These are phyloP conservation scores for Aphanoascus verrucosus DNA, from an alignment of 2,329 filamentous ascomycete genomes.

Conservation along the genomic window DNA sequence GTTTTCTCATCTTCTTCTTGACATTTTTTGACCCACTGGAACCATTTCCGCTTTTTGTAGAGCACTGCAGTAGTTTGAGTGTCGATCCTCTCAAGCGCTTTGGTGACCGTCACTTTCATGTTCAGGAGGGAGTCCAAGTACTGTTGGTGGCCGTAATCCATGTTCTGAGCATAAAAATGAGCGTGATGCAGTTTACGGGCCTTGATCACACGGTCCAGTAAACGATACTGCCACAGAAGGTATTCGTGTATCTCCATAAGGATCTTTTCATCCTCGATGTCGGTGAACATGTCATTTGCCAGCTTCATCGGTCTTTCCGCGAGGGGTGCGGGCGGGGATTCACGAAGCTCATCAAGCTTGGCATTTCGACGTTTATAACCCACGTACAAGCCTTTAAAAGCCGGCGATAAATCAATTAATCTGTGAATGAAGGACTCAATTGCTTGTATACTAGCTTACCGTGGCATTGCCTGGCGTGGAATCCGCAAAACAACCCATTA, in stretches of 20 bases:
- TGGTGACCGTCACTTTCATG: conserved; percentile 29
- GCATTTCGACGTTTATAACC: conserved; percentile 41
- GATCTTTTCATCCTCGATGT: conserved; percentile 27
- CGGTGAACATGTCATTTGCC: conserved; percentile 32
- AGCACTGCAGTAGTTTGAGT: conserved; percentile 36
- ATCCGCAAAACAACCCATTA: conserved; percentile 35
- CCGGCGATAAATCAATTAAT: neutral
- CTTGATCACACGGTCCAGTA: conserved; percentile 34
- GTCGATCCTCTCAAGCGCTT: conserved; percentile 36
- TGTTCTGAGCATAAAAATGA: conserved; percentile 35
- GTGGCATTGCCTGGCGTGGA: conserved; percentile 35
- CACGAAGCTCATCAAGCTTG: conserved; percentile 33
- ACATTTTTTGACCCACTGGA: conserved; percentile 37
- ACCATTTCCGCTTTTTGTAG: conserved; percentile 40
- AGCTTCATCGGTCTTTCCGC: conserved; percentile 27
- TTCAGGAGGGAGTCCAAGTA: conserved; percentile 31
- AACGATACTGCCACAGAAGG: conserved; percentile 30
- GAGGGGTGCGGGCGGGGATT: conserved; percentile 23
- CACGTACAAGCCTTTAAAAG: conserved; percentile 30
- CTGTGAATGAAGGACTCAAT: neutral
- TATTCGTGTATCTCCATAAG: conserved; percentile 26
- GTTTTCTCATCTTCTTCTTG: conserved; percentile 38
- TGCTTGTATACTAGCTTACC: conserved; percentile 17
- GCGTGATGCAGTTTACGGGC: conserved; percentile 35
- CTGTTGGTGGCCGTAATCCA: conserved; percentile 37